Evolutionary conservation across 1,139 yeast genomes (phyloP).

Genomic region (Meyerozyma carpophila): DNA sequence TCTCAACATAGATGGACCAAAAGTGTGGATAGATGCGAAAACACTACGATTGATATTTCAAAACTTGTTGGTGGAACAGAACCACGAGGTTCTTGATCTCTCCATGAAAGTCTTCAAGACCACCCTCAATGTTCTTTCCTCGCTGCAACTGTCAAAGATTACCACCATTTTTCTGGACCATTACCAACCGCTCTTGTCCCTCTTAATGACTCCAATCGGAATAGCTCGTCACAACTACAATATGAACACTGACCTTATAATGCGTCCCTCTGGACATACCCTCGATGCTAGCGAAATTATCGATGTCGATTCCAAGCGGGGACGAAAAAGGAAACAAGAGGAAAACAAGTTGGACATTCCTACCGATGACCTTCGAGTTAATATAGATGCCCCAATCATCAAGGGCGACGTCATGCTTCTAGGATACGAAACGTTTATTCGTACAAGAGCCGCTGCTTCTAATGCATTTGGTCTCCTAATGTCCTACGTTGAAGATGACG

Average conservation of each 20-base stretch:
- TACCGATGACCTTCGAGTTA: constrained; percentile 52
- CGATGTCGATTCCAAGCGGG: constrained; percentile 20
- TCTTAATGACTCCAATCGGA: constrained; percentile 92
- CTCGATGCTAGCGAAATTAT: constrained; percentile 23
- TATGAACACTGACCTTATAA: constrained; percentile 68
- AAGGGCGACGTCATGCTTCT: constrained; percentile 87
- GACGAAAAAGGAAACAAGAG: constrained; percentile 32
- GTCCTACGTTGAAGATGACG: constrained; percentile 45
- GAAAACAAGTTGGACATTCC: constrained; percentile 42
- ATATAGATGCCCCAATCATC: constrained; percentile 90
- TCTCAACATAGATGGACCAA: constrained; percentile 64
- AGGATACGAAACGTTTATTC: constrained; percentile 68
- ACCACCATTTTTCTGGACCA: constrained; percentile 50
- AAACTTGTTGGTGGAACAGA: constrained; percentile 85
- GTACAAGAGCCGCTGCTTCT: constrained; percentile 75
- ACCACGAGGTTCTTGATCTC: constrained; percentile 59
- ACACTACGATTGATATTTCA: constrained; percentile 76
- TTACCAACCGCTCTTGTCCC: constrained; percentile 55
- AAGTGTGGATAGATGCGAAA: constrained; percentile 75
- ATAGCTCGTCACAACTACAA: constrained; percentile 82
- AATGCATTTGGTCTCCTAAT: constrained; percentile 70
- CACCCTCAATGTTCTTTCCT: constrained; percentile 22
- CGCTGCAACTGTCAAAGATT: constrained; percentile 16
- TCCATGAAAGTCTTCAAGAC: constrained; percentile 57
- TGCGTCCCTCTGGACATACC: constrained; percentile 74